These are phyloP conservation scores for Larix sibirica DNA, from an alignment of 83 land plant species.

Conservation along the genomic window DNA sequence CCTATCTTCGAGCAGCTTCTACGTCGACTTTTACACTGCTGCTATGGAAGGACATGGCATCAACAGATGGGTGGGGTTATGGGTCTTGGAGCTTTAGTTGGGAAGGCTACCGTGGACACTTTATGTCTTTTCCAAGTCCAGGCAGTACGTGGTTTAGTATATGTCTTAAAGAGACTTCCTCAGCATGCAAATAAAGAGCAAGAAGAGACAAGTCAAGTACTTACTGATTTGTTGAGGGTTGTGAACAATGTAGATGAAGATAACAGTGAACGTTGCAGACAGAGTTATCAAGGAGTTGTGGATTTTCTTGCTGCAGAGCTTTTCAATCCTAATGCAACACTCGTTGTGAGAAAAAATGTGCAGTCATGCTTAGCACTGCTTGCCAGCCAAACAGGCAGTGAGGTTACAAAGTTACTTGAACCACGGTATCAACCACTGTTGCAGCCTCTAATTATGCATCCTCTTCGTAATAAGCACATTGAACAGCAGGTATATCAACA, in stretches of 20 bases:
- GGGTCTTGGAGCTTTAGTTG: constrained; percentile 99
- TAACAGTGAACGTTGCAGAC: constrained; percentile 82
- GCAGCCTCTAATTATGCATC: constrained; percentile 80
- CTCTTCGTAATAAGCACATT: constrained; percentile 85
- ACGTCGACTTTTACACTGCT: constrained; percentile 95
- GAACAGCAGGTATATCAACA: constrained; percentile 88
- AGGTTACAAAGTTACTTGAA: constrained; percentile 96
- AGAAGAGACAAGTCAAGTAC: constrained; percentile 97
- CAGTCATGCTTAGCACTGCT: constrained; percentile 93
- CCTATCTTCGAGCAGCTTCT: constrained; percentile 98
- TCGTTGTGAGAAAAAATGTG: constrained; percentile 87
- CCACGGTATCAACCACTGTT: constrained; percentile 82
- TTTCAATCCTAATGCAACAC: constrained; percentile 95
- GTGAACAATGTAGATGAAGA: constrained; percentile 98
- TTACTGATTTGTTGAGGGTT: constrained; percentile 93
- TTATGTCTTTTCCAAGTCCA: constrained; percentile 88
- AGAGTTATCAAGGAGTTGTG: constrained; percentile 96
- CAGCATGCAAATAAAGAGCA: constrained; percentile 95
- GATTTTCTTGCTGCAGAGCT: constrained; percentile 92
- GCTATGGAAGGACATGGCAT: constrained; percentile 99
- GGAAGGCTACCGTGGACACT: constrained; percentile 94
- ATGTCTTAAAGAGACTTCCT: constrained; percentile 92
- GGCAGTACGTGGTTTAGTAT: constrained; percentile 86
- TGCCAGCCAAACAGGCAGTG: constrained; percentile 98
- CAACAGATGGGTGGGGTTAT: constrained; percentile 98